phyloP scores from a whole-genome alignment of 2,329 filamentous ascomycete species.

The Pezicula rhizophila region DNA sequence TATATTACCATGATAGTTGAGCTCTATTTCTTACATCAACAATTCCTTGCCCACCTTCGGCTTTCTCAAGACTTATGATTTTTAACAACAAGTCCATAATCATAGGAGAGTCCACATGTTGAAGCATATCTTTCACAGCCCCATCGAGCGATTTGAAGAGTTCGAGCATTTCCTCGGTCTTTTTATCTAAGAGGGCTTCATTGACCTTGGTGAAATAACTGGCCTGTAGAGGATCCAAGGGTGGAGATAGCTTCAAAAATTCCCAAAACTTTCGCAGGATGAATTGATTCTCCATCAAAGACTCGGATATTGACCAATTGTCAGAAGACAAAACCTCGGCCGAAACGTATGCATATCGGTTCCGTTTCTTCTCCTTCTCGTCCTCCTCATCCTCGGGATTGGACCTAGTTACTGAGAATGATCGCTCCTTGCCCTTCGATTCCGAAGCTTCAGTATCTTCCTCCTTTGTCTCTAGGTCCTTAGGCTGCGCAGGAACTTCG shows the following conservation, averaged over 20 bases:
- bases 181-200: slow-evolving; percentile 94
- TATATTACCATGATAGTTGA: neutral
- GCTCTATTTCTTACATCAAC: slow-evolving; percentile 66
- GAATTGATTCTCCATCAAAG: slow-evolving; percentile 76
- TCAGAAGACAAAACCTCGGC: slow-evolving; percentile 93
- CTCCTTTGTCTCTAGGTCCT: slow-evolving; percentile 45
- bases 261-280: slow-evolving; percentile 83
- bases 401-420: slow-evolving; percentile 46
- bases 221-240: slow-evolving; percentile 86
- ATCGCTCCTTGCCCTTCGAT: slow-evolving; percentile 38
- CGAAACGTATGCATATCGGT: slow-evolving; percentile 89
- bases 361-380: slow-evolving; percentile 81
- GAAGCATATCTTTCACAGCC: slow-evolving; percentile 77
- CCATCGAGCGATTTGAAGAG: slow-evolving; percentile 80
- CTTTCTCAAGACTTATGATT: slow-evolving; percentile 93
- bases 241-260: slow-evolving; percentile 77
- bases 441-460: slow-evolving; percentile 45
- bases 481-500: slow-evolving; percentile 44
- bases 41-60: slow-evolving; percentile 83
- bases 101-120: slow-evolving; percentile 95
- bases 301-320: slow-evolving; percentile 94
- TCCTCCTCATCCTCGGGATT: slow-evolving; percentile 51
- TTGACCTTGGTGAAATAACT: slow-evolving; percentile 99
- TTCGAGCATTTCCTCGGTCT: slow-evolving; percentile 93
- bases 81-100: slow-evolving; percentile 96